Evolutionary conservation across 2,329 filamentous ascomycete species (phyloP).

Genomic region (Bipolaris cookei): DNA sequence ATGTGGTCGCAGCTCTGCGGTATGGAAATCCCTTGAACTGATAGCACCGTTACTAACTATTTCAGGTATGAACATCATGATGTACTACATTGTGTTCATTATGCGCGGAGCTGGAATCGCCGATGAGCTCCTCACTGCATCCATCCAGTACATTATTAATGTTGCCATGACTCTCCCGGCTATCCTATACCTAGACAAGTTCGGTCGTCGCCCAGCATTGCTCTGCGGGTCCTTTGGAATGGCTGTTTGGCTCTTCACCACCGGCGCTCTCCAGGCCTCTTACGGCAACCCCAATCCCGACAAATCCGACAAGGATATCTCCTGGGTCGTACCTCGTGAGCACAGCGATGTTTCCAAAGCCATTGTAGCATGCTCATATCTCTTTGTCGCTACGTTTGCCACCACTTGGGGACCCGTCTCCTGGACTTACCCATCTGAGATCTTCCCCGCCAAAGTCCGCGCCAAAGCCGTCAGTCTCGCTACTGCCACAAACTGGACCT

Average conservation of each 20-base stretch:
- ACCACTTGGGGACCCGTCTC: constrained; percentile 50
- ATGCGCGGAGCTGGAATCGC: constrained; percentile 65
- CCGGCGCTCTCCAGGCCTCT: constrained; percentile 64
- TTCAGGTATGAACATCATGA: constrained; percentile 4
- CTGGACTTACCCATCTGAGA: constrained; percentile 50
- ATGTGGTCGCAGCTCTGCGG: constrained; percentile 66
- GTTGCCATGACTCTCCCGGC: constrained; percentile 65
- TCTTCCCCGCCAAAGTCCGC: constrained; percentile 50
- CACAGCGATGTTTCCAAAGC: constrained; percentile 62
- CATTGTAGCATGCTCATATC: constrained; percentile 54
- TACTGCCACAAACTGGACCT: constrained; percentile 49
- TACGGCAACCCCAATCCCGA: constrained; percentile 57
- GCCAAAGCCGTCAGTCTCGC: constrained; percentile 51
- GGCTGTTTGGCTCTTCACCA: constrained; percentile 66
- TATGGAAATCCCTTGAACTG: constrained; percentile 59
- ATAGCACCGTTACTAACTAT: not conserved
- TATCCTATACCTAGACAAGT: constrained; percentile 65
- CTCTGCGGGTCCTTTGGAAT: constrained; percentile 64
- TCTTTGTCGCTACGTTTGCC: constrained; percentile 54
- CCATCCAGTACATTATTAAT: constrained; percentile 70
- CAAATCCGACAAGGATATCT: constrained; percentile 52
- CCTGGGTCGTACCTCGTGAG: constrained; percentile 64
- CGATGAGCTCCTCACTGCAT: constrained; percentile 64
- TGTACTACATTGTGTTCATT: constrained; percentile 63
- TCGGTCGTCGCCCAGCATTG: constrained; percentile 64